Base-by-base conservation (phyloP, 1,284 basidiomycete species). In the Boletus holoroseus region DNA sequence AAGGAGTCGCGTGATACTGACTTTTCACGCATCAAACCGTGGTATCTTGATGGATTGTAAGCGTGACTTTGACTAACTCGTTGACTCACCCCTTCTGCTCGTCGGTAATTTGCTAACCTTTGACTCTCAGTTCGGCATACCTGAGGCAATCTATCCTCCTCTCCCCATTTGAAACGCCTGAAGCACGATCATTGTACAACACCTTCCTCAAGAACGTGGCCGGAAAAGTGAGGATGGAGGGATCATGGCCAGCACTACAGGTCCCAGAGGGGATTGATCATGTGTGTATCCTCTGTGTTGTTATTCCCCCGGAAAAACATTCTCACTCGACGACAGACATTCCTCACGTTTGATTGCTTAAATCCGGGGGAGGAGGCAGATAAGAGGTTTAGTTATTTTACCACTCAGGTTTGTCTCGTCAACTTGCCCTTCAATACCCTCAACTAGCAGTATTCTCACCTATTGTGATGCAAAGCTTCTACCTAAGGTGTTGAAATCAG, bases 11-110 rank as follows among this genome's bases (percentile, higher is more conserved):
- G 88, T 60, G 90, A 96, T 50, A 85, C 91, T 22, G 96, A 99
- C 71, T 98, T 99, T 70, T 94, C 93, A 6, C 82, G 96, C 16
- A 90, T 98, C 61, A 97, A 96, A 72, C 90, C 92, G 3, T 99
- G 94, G 93, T 98, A 95, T 69, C 79, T 99, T 9, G 95, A 99
- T 62, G 87, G 86, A 63, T 80, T 91, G 85, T 94, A 71, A 66
- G 89, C 8, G 3, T 20, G 9, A 35, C 9, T 36, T 35, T 35
- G 18, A 46, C 16, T 16, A 8, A 20, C 13, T 36, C n/a, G 9
- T 37, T 43, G 34, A 30, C 27, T 11, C 26, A 3, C 26, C 3
- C 22, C 18, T 34, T 18, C 22, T 12, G 13, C 13, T 31, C 15
- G 5, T 32, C 11, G 26, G 11, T 42, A 16, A 49, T 32, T 45